Evolutionary conservation across 345 rosid genomes (phyloP).

Genomic region (Litchi chinensis): DNA sequence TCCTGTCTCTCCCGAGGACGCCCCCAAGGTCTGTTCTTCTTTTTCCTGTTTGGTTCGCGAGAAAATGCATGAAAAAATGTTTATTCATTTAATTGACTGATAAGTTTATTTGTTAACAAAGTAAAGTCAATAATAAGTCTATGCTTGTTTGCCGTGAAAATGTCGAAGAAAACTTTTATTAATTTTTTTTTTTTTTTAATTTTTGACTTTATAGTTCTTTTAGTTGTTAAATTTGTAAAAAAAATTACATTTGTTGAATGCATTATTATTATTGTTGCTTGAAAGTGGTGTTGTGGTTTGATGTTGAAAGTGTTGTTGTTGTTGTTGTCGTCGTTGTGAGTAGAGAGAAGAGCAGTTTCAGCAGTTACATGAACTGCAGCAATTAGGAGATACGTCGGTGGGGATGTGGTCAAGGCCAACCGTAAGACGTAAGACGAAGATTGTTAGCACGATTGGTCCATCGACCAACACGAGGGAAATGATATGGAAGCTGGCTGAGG

Average conservation of each 20-base stretch:
- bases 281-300: too few relatives aligned
- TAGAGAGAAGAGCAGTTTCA: slow-evolving; percentile 55
- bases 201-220: not conserved
- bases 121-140: not conserved
- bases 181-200: too few relatives aligned
- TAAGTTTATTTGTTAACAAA: not conserved
- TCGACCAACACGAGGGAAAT: slow-evolving; percentile 89
- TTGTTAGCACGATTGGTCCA: slow-evolving; percentile 97
- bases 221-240: not conserved
- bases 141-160: not conserved
- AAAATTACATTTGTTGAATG: not conserved
- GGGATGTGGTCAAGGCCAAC: slow-evolving; percentile 87
- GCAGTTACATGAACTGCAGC: slow-evolving; percentile 53
- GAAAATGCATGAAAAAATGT: slow-evolving; percentile 2
- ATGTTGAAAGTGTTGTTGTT: too few relatives aligned
- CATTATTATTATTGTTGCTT: not conserved
- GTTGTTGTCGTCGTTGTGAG: slow-evolving; percentile 13
- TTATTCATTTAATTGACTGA: not conserved
- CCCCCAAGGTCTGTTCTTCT: slow-evolving; percentile 43
- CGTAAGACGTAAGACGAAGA: slow-evolving; percentile 90
- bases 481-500: slow-evolving; percentile 99
- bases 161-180: not conserved
- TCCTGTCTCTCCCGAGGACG: slow-evolving; percentile 75
- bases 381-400: slow-evolving; percentile 59
- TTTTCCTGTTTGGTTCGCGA: slow-evolving; percentile 9